Evolutionary conservation across 495 filamentous ascomycete genomes (phyloP).

Genomic region (Tuber brumale): DNA sequence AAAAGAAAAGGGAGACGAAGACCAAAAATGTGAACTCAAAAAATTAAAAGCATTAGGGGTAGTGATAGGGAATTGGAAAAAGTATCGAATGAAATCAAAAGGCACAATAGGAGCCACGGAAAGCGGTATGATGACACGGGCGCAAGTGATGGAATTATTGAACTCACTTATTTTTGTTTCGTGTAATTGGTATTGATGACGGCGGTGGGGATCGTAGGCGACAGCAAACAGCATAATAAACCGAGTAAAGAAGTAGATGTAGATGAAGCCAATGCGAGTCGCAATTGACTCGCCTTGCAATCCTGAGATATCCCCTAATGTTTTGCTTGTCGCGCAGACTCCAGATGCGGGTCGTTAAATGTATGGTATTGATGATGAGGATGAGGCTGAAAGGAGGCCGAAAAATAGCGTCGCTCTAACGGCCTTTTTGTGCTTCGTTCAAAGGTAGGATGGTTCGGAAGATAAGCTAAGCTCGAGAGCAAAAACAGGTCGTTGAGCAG

Average conservation of each 20-base stretch:
- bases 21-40: not conserved
- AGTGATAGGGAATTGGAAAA: no score
- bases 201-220: slow-evolving; percentile 6
- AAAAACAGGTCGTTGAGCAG: slow-evolving; percentile 10
- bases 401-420: slow-evolving; percentile 37
- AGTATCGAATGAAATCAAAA: not conserved
- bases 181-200: slow-evolving; percentile 23
- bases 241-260: slow-evolving; percentile 19
- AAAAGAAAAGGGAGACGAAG: not conserved
- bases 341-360: slow-evolving; percentile 7
- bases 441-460: slow-evolving; percentile 15
- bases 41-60: not conserved
- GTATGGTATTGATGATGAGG: slow-evolving; percentile 31
- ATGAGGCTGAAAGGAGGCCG: slow-evolving; percentile 32
- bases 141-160: not conserved
- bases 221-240: slow-evolving; percentile 38
- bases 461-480: slow-evolving; percentile 7
- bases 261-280: slow-evolving; percentile 33
- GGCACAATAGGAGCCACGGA: not conserved
- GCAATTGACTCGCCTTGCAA: slow-evolving; percentile 21
- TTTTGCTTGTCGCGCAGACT: slow-evolving; percentile 6
- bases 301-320: slow-evolving; percentile 11
- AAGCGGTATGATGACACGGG: not conserved
- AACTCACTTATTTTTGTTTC: slow-evolving; percentile 36
- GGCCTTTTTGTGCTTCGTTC: slow-evolving; percentile 34